A percentile compares a stretch with the other conserved stretches of the same genome.
These are phyloP conservation scores for Coemansia sp. DNA, from an alignment of 192 early-diverging fungal species.

Conservation along the genomic window DNA sequence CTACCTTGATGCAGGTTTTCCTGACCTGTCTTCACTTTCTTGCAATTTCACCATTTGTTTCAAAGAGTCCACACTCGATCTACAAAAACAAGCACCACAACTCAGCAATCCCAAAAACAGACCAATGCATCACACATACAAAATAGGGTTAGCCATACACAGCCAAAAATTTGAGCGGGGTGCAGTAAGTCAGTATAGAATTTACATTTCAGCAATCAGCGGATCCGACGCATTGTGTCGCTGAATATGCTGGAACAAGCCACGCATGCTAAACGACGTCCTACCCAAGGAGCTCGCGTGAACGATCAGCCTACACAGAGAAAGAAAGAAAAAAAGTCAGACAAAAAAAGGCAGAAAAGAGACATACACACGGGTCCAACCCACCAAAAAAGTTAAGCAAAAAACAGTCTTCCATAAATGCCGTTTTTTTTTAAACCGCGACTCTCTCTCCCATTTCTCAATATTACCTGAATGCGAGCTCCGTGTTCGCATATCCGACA, in stretches of 20 bases:
- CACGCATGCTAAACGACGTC: background rate
- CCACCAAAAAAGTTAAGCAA: background rate
- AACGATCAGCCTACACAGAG: conserved; percentile 19
- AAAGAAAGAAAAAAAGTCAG: background rate
- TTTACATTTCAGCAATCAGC: conserved; percentile 34
- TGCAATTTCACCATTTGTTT: background rate
- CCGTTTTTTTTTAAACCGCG: too few species aligned
- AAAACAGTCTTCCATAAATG: background rate
- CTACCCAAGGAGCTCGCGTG: background rate
- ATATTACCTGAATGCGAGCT: conserved; percentile 45
- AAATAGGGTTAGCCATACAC: background rate
- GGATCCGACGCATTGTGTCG: conserved; percentile 9
- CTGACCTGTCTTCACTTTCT: background rate
- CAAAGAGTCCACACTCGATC: background rate
- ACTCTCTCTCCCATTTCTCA: background rate
- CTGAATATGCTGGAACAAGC: conserved; percentile 3
- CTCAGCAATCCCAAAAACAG: background rate
- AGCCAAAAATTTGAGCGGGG: too few species aligned
- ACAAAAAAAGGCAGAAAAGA: background rate
- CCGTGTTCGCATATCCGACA: conserved; percentile 12
- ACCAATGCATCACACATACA: background rate
- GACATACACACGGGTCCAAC: too few species aligned
- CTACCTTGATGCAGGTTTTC: background rate
- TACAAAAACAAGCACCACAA: background rate
- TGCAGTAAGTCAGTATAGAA: background rate